Evolutionary conservation across 2,329 filamentous ascomycete species (phyloP).

Genomic region (Acarospora socialis): DNA sequence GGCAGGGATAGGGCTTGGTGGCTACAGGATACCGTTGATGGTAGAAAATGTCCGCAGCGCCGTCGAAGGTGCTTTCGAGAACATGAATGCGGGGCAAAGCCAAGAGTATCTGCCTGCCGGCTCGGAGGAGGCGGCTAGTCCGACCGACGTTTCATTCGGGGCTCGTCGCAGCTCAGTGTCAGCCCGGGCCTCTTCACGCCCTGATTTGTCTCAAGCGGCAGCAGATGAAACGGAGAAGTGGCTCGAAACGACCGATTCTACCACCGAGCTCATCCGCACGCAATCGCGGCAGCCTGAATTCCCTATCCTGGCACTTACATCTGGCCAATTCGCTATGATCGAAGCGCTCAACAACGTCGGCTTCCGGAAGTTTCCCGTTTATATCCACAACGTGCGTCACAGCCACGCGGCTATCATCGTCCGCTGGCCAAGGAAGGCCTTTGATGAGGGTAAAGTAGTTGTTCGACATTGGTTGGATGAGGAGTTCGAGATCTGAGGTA

Average conservation of each 20-base stretch:
- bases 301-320: conserved; percentile 63
- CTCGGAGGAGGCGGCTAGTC: conserved; percentile 33
- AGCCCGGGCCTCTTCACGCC: too few relatives aligned
- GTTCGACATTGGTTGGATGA: conserved; percentile 66
- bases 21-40: conserved; percentile 63
- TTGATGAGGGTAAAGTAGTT: conserved; percentile 64
- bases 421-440: conserved; percentile 49
- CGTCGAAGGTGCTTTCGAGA: conserved; percentile 65
- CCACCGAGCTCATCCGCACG: conserved; percentile 21
- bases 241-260: too few relatives aligned
- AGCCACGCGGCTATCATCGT: conserved; percentile 86
- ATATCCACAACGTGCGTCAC: conserved; percentile 51
- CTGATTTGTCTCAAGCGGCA: too few relatives aligned
- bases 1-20: conserved; percentile 50
- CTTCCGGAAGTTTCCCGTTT: conserved; percentile 42
- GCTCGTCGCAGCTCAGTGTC: too few relatives aligned
- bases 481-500: conserved; percentile 53
- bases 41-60: conserved; percentile 61
- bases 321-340: conserved; percentile 76
- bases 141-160: conserved; percentile 12
- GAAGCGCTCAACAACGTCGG: conserved; percentile 53
- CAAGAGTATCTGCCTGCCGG: conserved; percentile 55
- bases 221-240: too few relatives aligned
- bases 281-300: conserved; percentile 33
- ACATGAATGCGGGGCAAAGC: conserved; percentile 51